A percentile compares a stretch with the other conserved stretches of the same genome.
These are phyloP conservation scores for Yamadazyma spencermartinsiae DNA, from an alignment of 1,139 yeast species.

Conservation along the genomic window DNA sequence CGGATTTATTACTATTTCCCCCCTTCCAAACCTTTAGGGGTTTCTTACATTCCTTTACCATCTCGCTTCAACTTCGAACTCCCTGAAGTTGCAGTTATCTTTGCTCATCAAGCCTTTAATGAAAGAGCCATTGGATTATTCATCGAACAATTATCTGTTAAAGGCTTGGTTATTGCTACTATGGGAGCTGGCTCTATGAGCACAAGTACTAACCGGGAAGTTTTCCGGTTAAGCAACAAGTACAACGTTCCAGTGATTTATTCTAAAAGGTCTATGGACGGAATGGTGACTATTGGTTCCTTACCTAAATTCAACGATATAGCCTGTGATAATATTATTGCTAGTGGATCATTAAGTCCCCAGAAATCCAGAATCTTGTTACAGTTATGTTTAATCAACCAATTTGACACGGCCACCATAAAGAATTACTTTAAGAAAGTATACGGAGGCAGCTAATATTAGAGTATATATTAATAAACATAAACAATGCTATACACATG, in stretches of 20 bases:
- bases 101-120: constrained; percentile 63
- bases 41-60: constrained; percentile 26
- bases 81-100: constrained; percentile 34
- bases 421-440: constrained; percentile 50
- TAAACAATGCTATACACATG: constrained; percentile 9
- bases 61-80: constrained; percentile 21
- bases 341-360: constrained; percentile 69
- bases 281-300: constrained; percentile 45
- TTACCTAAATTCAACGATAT: constrained; percentile 27
- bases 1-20: constrained; percentile 67
- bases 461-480: neutral
- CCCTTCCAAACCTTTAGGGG: constrained; percentile 59
- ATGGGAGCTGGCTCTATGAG: constrained; percentile 73
- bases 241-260: constrained; percentile 55
- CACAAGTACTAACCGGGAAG: constrained; percentile 45
- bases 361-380: constrained; percentile 63
- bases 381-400: constrained; percentile 55
- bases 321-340: constrained; percentile 33
- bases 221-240: constrained; percentile 32
- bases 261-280: constrained; percentile 67
- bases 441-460: constrained; percentile 18
- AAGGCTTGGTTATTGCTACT: constrained; percentile 64
- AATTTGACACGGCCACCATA: constrained; percentile 40
- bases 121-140: constrained; percentile 47
- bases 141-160: constrained; percentile 40